phyloP scores from a whole-genome alignment of 257 asterid species.

The Lycium barbarum region DNA sequence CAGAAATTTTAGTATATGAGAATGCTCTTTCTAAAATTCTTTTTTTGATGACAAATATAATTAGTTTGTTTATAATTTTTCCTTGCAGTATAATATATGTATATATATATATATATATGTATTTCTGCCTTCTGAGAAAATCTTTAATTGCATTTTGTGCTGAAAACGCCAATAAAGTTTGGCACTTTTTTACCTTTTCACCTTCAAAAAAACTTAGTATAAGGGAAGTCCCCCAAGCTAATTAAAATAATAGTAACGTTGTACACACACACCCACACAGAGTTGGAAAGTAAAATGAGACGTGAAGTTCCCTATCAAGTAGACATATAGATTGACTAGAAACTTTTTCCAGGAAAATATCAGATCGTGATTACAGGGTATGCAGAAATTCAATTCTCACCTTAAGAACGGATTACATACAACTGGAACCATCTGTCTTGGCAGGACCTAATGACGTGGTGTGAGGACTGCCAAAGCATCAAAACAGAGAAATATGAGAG shows the following conservation, averaged over 20 bases:
- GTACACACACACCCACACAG: neutral
- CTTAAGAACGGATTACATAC: conserved; percentile 38
- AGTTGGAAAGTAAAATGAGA: neutral
- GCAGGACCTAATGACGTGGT: conserved; percentile 46
- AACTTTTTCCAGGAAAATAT: neutral
- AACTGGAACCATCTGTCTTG: conserved; percentile 44
- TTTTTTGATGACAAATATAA: neutral
- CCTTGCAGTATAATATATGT: neutral
- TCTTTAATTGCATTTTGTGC: neutral
- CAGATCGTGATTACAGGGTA: neutral
- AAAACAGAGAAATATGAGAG: conserved; percentile 15
- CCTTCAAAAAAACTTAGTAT: neutral
- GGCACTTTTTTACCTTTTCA: neutral
- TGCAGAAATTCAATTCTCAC: conserved; percentile 39
- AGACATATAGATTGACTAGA: neutral
- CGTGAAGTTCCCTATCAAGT: neutral
- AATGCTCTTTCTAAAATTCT: neutral
- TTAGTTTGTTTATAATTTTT: neutral
- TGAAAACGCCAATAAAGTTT: neutral
- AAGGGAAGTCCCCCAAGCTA: neutral
- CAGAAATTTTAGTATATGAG: neutral
- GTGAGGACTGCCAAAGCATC: conserved; percentile 52
- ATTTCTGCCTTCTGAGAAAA: neutral
- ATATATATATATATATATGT: neutral
- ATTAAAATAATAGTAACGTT: neutral